These are phyloP conservation scores for Deuterostichococcus epilithicus DNA, from an alignment of 139 green algal genomes.

Conservation along the genomic window DNA sequence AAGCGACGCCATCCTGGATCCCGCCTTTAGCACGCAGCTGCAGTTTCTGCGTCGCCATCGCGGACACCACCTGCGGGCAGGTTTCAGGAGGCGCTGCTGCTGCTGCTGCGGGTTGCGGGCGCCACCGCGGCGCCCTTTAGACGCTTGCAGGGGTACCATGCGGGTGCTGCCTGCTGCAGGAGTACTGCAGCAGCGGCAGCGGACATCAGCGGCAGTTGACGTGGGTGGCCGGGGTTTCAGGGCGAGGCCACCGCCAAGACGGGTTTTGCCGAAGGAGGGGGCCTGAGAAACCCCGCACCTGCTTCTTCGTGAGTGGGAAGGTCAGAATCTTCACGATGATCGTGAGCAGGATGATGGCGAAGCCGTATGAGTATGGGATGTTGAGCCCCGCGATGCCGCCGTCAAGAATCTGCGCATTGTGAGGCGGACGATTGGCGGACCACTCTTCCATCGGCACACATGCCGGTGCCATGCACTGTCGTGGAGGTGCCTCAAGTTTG, in stretches of 20 bases:
- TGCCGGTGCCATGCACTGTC: background rate
- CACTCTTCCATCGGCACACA: background rate
- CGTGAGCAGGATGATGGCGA: conserved; percentile 92
- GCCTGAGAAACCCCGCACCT: too few species aligned
- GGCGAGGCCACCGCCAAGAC: too few species aligned
- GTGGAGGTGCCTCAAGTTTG: background rate
- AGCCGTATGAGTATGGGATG: conserved; percentile 95
- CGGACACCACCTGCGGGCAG: conserved; percentile 83
- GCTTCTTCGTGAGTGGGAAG: conserved; percentile 91
- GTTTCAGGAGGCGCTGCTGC: too few species aligned
- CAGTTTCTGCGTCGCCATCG: conserved; percentile 86
- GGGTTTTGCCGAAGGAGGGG: too few species aligned
- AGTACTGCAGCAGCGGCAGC: too few species aligned
- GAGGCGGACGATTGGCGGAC: background rate
- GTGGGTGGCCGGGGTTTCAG: too few species aligned
- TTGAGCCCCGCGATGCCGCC: conserved; percentile 50
- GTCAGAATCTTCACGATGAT: conserved; percentile 89
- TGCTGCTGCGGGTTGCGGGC: too few species aligned
- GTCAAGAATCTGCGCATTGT: conserved; percentile 79
- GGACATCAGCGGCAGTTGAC: too few species aligned
- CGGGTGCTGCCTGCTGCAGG: too few species aligned
- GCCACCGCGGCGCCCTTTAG: too few species aligned
- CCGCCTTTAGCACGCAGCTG: conserved; percentile 88
- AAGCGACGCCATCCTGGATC: background rate
- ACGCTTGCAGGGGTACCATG: too few species aligned